Evolutionary conservation across 129 eudicot genomes (phyloP).

Genomic region (Centella asiatica): DNA sequence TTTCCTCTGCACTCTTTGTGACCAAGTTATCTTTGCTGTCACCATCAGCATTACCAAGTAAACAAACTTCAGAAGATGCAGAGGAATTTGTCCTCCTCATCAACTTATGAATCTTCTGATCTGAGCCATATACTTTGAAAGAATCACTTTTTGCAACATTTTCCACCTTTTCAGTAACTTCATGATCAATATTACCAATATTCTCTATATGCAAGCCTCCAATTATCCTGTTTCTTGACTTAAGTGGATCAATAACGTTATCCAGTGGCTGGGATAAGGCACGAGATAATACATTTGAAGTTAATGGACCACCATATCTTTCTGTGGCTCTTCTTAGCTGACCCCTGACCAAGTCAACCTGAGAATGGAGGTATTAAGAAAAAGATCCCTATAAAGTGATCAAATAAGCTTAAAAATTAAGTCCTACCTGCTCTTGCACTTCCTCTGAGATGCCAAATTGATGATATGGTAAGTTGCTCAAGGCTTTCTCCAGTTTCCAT

Average conservation of each 20-base stretch:
- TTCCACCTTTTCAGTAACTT: constrained; percentile 10
- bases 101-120: constrained; percentile 7
- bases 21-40: neutral
- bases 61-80: constrained; percentile 8
- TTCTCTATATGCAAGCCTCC: constrained; percentile 30
- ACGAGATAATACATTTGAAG: constrained; percentile 21
- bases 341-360: constrained; percentile 53
- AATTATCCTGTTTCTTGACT: constrained; percentile 16
- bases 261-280: constrained; percentile 38
- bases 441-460: constrained; percentile 57
- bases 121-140: constrained; percentile 9
- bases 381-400: neutral
- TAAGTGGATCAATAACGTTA: constrained; percentile 27
- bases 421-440: constrained; percentile 60
- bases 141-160: constrained; percentile 1
- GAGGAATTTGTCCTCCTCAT: constrained; percentile 14
- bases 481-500: constrained; percentile 40
- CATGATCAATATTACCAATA: constrained; percentile 28
- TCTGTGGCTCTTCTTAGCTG: constrained; percentile 44
- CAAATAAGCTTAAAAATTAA: constrained; percentile 4
- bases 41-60: constrained; percentile 4
- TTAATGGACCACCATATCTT: constrained; percentile 31
- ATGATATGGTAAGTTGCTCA: constrained; percentile 39
- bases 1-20: constrained; percentile 5
- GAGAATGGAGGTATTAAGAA: constrained; percentile 1